Conservation (phyloP, 495 filamentous ascomycete species). For the Annulohypoxylon stygium region DNA sequence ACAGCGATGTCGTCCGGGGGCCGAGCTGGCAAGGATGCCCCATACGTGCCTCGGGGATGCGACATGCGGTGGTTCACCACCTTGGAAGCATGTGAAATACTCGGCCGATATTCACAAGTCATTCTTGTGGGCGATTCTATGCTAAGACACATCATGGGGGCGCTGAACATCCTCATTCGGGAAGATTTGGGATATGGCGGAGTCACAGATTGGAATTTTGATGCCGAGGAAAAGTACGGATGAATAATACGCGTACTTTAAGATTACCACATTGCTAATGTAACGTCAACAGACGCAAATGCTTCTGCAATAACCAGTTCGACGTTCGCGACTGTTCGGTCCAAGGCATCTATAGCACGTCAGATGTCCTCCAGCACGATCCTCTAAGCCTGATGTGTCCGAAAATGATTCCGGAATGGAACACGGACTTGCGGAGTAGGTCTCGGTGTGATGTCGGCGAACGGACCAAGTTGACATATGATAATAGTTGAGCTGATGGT, state of each 20-base stretch:
- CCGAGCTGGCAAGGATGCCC: conserved; percentile 63
- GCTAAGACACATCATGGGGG: conserved; percentile 67
- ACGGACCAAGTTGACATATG: conserved; percentile 24
- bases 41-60: conserved; percentile 63
- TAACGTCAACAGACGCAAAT: conserved; percentile 53
- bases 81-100: conserved; percentile 63
- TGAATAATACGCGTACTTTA: background rate
- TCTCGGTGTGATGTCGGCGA: conserved; percentile 9
- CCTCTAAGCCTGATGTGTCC: conserved; percentile 60
- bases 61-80: conserved; percentile 67
- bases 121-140: conserved; percentile 66
- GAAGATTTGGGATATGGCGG: conserved; percentile 67
- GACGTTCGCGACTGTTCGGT: conserved; percentile 66
- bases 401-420: conserved; percentile 57
- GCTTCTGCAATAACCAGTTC: conserved; percentile 68
- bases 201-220: conserved; percentile 68
- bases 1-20: conserved; percentile 66
- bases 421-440: conserved; percentile 54
- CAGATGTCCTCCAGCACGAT: conserved; percentile 63
- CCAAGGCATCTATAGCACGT: conserved; percentile 66
- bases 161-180: conserved; percentile 64
- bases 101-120: conserved; percentile 63
- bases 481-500: conserved; percentile 64
- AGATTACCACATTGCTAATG: conserved; percentile 22
- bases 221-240: conserved; percentile 60